A percentile compares a stretch with the other conserved stretches of the same genome.
Conservation (phyloP, 768 basidiomycete genomes). For the Boletus reticuloceps region DNA sequence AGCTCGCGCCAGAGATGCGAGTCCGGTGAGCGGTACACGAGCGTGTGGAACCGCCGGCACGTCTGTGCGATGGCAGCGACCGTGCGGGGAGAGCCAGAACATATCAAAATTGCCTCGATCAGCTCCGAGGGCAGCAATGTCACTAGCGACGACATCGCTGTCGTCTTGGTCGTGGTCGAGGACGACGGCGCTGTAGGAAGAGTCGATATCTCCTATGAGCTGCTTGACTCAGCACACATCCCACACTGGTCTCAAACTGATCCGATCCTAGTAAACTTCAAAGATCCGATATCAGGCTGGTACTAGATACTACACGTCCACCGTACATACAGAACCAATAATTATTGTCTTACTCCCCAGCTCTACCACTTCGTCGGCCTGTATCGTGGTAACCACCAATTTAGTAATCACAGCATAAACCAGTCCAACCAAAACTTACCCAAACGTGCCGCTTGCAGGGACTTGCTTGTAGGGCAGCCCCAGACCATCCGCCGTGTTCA, state of each 20-base stretch:
- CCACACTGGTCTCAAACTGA: neutral
- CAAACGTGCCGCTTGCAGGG: constrained; percentile 21
- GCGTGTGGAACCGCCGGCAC: constrained; percentile 31
- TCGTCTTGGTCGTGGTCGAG: neutral
- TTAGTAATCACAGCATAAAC: neutral
- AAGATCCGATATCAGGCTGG: too few relatives aligned
- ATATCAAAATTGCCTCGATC: constrained; percentile 36
- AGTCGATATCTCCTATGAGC: neutral
- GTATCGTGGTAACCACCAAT: neutral
- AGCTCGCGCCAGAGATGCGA: constrained; percentile 47
- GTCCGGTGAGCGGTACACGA: constrained; percentile 36
- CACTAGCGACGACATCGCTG: neutral
- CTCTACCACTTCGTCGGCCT: constrained; percentile 13
- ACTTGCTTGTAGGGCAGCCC: constrained; percentile 11
- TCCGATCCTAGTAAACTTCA: too few relatives aligned
- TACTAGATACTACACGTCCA: too few relatives aligned
- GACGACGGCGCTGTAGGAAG: constrained; percentile 1
- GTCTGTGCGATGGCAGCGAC: constrained; percentile 38
- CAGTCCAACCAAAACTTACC: constrained; percentile 15
- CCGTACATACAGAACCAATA: too few relatives aligned
- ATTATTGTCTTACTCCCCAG: too few relatives aligned
- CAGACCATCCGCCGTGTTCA: constrained; percentile 21
- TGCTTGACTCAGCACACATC: neutral
- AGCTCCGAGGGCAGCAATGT: constrained; percentile 38
- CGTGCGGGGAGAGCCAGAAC: constrained; percentile 27